Percentiles rank a stretch among this genome's conserved stretches.
These are phyloP conservation scores for Russula sp. DNA, from an alignment of 768 basidiomycete genomes.

Conservation along the genomic window DNA sequence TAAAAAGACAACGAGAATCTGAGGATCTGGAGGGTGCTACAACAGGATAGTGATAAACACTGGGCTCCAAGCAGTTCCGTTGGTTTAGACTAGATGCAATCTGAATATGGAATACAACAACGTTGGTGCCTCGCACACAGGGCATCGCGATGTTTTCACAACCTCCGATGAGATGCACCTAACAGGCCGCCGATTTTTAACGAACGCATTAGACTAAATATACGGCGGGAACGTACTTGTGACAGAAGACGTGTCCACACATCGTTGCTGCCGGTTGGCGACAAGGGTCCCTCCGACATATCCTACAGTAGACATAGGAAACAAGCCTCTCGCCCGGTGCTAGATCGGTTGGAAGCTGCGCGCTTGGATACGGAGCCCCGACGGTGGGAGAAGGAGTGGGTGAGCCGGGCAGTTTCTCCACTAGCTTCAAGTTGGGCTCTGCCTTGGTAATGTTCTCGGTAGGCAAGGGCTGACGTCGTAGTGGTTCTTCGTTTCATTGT, in stretches of 20 bases:
- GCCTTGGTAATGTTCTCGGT: not conserved
- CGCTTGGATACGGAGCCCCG: not conserved
- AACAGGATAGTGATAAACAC: not conserved
- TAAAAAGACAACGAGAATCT: too few relatives aligned
- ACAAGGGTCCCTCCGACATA: slow-evolving; percentile 42
- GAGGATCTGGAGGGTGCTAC: not conserved
- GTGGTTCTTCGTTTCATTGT: not conserved
- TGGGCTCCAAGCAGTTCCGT: not conserved
- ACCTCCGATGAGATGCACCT: slow-evolving; percentile 51
- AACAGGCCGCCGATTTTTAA: slow-evolving; percentile 1
- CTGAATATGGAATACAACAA: slow-evolving; percentile 50
- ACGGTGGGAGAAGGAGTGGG: not conserved
- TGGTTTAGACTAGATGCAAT: slow-evolving; percentile 30
- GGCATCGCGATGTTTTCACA: slow-evolving; percentile 41
- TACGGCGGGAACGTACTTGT: slow-evolving; percentile 33
- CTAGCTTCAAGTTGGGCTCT: not conserved
- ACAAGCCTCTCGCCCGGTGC: slow-evolving; percentile 8
- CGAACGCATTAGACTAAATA: not conserved
- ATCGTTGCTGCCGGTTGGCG: slow-evolving; percentile 50
- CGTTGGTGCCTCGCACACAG: slow-evolving; percentile 44
- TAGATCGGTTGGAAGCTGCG: not conserved
- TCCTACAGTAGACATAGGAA: slow-evolving; percentile 36
- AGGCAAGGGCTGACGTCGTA: slow-evolving; percentile 2
- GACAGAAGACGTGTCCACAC: slow-evolving; percentile 60
- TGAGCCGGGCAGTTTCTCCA: not conserved